Base-by-base conservation (phyloP, 2,329 filamentous ascomycete genomes). In the Chaetomium sp. region DNA sequence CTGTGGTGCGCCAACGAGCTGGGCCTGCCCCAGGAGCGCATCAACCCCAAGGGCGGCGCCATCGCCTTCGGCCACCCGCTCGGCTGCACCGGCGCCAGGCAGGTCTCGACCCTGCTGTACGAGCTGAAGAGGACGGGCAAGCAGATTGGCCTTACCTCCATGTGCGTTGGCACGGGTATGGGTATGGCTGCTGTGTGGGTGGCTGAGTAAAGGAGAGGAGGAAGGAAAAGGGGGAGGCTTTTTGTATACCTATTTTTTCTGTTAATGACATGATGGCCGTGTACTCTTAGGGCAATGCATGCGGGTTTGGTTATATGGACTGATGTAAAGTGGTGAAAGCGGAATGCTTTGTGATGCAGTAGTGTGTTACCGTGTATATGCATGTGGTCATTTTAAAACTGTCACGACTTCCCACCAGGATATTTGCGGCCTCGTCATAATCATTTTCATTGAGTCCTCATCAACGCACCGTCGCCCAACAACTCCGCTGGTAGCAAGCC, bases 81-180 rank as follows among this genome's bases (percentile, higher is more conserved):
- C 21, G 95, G 95, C 63, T 96, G 93, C 80, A 98, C 95, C 0
- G 95, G 95, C 60, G 92, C 94, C 10, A 86, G 95, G 75, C 95
- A 98, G 81, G 91, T 99, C 56, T 92, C 91, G 74, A 98, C 95
- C 12, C 80, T 98, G 73, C 81, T 98, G 69, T 96, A 93, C 71
- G 94, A 98, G 85, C 81, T 98, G 72, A 90, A 87, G 84, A 84
- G 94, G 75, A 95, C 87, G 61, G 87, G 89, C 65, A 85, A 95
- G 84, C 91, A 90, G 84, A 81, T 98, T 67, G 95, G 95, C 59
- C 87, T 97, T 50, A 97, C 92, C 33, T 94, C 90, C 78, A 98
- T 98, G 95, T 99, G 95, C 76, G 81, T 98, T 57, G 95, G 94
- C 59, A 98, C 94, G 2, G 94, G 93, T 60, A 98, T 98, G 95